These are phyloP conservation scores for Melastoma malabathricum DNA, from an alignment of 345 rosid genomes.

Conservation along the genomic window DNA sequence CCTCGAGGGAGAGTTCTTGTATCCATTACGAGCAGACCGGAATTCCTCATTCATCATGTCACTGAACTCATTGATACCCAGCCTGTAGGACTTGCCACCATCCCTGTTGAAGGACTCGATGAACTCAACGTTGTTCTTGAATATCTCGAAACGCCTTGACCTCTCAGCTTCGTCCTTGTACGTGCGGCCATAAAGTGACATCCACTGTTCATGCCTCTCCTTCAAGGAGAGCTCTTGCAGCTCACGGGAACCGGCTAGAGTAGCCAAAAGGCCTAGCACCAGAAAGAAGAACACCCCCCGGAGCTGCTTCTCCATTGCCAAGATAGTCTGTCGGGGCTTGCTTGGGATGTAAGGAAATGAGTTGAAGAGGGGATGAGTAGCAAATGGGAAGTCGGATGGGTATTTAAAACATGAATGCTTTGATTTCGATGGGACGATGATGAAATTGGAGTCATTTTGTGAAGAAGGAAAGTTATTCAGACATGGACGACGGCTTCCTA, in stretches of 20 bases:
- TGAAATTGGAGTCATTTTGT: too few species aligned
- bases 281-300: constrained; percentile 4
- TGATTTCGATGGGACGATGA: too few species aligned
- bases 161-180: constrained; percentile 18
- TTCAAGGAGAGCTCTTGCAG: constrained; percentile 12
- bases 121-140: constrained; percentile 22
- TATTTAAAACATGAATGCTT: too few species aligned
- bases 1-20: constrained; percentile 5
- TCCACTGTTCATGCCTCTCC: constrained; percentile 26
- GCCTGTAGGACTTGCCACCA: constrained; percentile 23
- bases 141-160: constrained; percentile 24
- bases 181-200: constrained; percentile 16
- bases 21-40: constrained; percentile 22
- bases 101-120: constrained; percentile 22
- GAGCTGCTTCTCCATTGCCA: too few species aligned
- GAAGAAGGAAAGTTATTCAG: too few species aligned
- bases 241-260: constrained; percentile 9
- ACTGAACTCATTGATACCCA: constrained; percentile 40
- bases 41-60: constrained; percentile 47
- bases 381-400: too few species aligned
- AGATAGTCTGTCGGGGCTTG: too few species aligned
- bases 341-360: too few species aligned
- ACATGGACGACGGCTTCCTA: too few species aligned
- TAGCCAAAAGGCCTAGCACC: constrained; percentile 10
- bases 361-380: too few species aligned